Conservation (phyloP, 73 alveolate species). For the Tetrahymena elliotti region DNA sequence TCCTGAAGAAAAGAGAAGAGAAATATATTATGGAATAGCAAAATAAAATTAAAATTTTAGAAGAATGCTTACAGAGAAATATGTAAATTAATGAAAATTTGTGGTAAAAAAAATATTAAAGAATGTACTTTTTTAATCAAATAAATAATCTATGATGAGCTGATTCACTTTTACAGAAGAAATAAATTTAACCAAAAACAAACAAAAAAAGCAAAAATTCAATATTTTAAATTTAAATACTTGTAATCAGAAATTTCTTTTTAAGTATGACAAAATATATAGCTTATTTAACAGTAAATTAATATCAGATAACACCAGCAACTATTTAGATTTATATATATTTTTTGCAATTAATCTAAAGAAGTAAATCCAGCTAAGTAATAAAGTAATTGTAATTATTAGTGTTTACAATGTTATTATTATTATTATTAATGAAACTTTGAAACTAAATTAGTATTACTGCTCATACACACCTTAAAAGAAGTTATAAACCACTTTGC, state of each 20-base stretch:
- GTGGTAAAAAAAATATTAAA: too few species aligned
- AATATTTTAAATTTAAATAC: too few species aligned
- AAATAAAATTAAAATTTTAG: too few species aligned
- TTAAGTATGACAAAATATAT: neutral
- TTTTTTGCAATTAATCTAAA: neutral
- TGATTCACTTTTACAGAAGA: too few species aligned
- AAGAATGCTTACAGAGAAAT: too few species aligned
- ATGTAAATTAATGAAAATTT: too few species aligned
- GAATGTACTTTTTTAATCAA: too few species aligned
- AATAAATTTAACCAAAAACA: too few species aligned
- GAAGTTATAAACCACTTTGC: neutral
- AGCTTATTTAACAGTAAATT: neutral
- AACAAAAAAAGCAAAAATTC: too few species aligned
- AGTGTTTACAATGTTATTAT: neutral
- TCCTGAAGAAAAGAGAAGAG: too few species aligned
- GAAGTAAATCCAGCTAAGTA: neutral
- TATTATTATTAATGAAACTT: neutral
- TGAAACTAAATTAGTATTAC: neutral
- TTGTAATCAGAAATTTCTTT: neutral
- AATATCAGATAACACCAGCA: neutral
- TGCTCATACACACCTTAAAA: neutral
- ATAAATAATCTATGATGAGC: too few species aligned
- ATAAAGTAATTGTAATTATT: neutral
- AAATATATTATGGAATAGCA: too few species aligned
- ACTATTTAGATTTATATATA: neutral